These are phyloP conservation scores for Aspergillus sp. DNA, from an alignment of 2,329 filamentous ascomycete species.

Conservation along the genomic window DNA sequence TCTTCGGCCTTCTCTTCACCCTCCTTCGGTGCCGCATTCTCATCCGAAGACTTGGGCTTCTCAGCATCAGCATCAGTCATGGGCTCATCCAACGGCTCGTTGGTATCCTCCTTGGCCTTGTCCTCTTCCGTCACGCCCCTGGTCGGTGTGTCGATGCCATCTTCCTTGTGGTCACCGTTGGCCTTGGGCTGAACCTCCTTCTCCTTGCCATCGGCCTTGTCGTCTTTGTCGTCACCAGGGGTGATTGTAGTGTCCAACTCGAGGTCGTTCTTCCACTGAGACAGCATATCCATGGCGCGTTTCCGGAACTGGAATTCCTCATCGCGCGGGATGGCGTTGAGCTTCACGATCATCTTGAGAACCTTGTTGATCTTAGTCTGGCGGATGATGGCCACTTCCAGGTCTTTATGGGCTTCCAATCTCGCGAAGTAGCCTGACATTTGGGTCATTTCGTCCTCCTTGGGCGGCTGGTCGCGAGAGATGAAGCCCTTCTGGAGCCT, in stretches of 20 bases:
- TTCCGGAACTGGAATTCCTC: slow-evolving; percentile 84
- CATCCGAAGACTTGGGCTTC: slow-evolving; percentile 19
- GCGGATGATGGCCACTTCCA: slow-evolving; percentile 83
- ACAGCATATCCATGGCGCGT: slow-evolving; percentile 69
- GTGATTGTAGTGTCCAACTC: slow-evolving; percentile 44
- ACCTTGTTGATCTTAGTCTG: slow-evolving; percentile 98
- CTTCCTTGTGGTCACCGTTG: slow-evolving; percentile 36
- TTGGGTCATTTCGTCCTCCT: slow-evolving; percentile 55
- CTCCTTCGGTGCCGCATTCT: slow-evolving; percentile 17
- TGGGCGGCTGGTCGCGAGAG: slow-evolving; percentile 72
- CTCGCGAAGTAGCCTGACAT: slow-evolving; percentile 50
- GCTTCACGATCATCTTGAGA: slow-evolving; percentile 84
- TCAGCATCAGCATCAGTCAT: slow-evolving; percentile 32
- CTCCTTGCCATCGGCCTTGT: slow-evolving; percentile 12
- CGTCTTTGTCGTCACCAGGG: slow-evolving; percentile 26
- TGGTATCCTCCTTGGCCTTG: slow-evolving; percentile 26
- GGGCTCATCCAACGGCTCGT: slow-evolving; percentile 25
- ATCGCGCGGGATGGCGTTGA: slow-evolving; percentile 76
- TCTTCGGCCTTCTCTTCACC: slow-evolving; percentile 24
- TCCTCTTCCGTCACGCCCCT: slow-evolving; percentile 25
- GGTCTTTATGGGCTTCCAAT: slow-evolving; percentile 69
- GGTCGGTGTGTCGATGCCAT: slow-evolving; percentile 23
- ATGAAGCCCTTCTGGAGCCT: slow-evolving; percentile 92
- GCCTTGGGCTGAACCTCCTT: slow-evolving; percentile 39
- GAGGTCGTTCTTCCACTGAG: slow-evolving; percentile 83